phyloP scores from a whole-genome alignment of 31 red algal species.

The Asparagopsis taxiformis region DNA sequence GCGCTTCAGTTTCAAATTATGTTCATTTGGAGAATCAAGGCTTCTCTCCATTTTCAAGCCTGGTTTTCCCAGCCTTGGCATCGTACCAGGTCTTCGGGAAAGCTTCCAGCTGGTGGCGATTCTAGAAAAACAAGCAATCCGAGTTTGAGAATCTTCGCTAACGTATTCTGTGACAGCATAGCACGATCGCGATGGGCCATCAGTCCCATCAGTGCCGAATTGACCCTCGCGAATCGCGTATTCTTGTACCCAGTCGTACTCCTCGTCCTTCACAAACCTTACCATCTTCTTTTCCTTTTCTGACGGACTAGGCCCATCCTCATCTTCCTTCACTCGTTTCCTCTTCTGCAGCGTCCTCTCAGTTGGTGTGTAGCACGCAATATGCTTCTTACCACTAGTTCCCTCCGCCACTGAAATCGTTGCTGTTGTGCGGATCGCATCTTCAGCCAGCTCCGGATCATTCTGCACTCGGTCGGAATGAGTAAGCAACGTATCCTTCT shows the following conservation, averaged over 20 bases:
- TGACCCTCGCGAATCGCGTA: constrained; percentile 53
- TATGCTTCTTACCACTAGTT: constrained; percentile 19
- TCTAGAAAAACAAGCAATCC: constrained; percentile 34
- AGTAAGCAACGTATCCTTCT: constrained; percentile 43
- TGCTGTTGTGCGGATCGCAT: constrained; percentile 35
- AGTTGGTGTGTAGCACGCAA: constrained; percentile 70
- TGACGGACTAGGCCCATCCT: neutral
- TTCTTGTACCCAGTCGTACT: constrained; percentile 65
- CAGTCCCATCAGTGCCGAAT: constrained; percentile 19
- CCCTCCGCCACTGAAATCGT: constrained; percentile 42
- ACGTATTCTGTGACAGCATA: constrained; percentile 46
- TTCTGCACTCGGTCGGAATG: constrained; percentile 4
- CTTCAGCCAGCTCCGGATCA: constrained; percentile 26
- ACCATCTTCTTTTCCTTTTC: constrained; percentile 42
- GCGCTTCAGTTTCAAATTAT: neutral
- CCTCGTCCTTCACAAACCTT: constrained; percentile 50
- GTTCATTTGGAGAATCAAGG: neutral
- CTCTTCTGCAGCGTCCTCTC: constrained; percentile 41
- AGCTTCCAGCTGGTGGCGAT: constrained; percentile 66
- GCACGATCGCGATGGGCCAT: constrained; percentile 34
- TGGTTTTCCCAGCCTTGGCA: constrained; percentile 24
- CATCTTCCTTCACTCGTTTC: constrained; percentile 25
- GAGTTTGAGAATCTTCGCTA: constrained; percentile 13
- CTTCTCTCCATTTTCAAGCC: constrained; percentile 10
- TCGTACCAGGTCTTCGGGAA: constrained; percentile 29